Base-by-base conservation (phyloP, 2,329 filamentous ascomycete species). In the Alternaria alternata region DNA sequence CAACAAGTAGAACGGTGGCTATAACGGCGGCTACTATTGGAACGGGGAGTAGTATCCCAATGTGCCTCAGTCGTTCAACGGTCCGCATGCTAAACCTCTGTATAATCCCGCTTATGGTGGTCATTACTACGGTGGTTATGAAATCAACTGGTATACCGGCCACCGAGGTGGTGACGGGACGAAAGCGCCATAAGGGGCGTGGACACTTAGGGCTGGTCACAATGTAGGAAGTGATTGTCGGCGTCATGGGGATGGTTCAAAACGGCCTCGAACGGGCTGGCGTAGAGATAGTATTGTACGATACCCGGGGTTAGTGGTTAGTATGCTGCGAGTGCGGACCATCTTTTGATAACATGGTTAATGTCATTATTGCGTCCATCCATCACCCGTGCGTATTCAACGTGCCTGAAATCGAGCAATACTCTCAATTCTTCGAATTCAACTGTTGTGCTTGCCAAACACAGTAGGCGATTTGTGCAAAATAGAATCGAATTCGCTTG, bases 1-100 rank as follows among this genome's bases (percentile, higher is more conserved):
- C 57, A 73, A 74, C 57, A 78, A 77, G 62, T 77, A 73, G 54
- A 36, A 59, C 62, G 6, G 42, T 52, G 38, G 54, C 32, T 43
- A 51, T 51, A 32, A 58, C 62, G 5, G 42, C 47, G 38, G 54
- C 26, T 36, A 51, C 39, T 51, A 18, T 39, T 12, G 11, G 7
- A 18, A 22, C 7, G 34, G 32, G 32, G 22, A 8, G 32, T 51
- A 39, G 32, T 51, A 38, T 51, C 34, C 34, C 22, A 18, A n/a
- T 42, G 5, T 3, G 20, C 12, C 20, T 8, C 11, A 16, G 12
- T 7, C 39, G 24, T 24, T 14, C 18, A 22, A 6, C 18, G 18
- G 39, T 22, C 39, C 9, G 9, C 18, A 3, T 14, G 4, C 18
- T 22, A 11, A 12, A 36, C 32, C 14, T 14, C 12, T 9, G 5